These are phyloP conservation scores for Fraxinus latifolia DNA, from an alignment of 305 asterid genomes.

Conservation along the genomic window DNA sequence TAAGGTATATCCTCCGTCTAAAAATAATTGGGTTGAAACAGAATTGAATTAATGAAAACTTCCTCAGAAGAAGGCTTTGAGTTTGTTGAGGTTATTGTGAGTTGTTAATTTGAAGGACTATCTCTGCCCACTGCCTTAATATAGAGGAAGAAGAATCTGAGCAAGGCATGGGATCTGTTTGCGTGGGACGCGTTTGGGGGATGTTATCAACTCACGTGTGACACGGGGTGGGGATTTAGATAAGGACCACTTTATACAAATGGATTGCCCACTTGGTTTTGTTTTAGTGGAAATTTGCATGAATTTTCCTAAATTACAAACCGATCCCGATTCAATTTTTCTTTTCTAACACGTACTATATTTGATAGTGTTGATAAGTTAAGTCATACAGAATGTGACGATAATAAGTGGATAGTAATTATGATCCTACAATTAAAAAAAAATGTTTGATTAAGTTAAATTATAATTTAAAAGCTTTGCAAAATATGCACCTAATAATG, in stretches of 20 bases:
- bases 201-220: neutral
- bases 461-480: too few species aligned
- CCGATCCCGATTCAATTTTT: neutral
- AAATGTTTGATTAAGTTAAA: too few species aligned
- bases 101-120: neutral
- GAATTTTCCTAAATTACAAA: neutral
- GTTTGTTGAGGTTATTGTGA: neutral
- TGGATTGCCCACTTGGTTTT: neutral
- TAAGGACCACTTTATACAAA: neutral
- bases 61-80: neutral
- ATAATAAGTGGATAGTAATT: too few species aligned
- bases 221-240: neutral
- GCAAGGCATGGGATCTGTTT: neutral
- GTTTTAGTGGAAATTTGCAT: neutral
- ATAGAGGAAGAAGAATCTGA: neutral
- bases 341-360: neutral
- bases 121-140: neutral
- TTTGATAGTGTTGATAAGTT: too few species aligned
- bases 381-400: too few species aligned
- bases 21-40: neutral
- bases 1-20: neutral
- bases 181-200: neutral
- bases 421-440: too few species aligned
- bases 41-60: neutral
- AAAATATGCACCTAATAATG: too few species aligned